Evolutionary conservation across 192 early-diverging fungal genomes (phyloP).

Genomic region (Umbelopsis ramanniana): DNA sequence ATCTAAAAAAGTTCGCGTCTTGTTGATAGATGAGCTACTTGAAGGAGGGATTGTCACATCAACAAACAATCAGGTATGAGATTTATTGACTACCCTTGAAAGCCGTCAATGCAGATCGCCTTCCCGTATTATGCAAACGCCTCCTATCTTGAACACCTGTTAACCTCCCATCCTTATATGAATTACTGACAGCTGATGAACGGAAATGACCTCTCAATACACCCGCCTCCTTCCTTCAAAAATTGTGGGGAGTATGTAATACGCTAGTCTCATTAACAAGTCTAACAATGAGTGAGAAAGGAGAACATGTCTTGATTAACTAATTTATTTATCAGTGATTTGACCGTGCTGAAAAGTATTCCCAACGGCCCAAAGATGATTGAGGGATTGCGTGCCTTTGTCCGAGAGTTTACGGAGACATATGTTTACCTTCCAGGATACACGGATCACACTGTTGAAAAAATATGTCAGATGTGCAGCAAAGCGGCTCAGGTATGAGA

Average conservation of each 20-base stretch:
- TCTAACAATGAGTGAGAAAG: too few relatives aligned
- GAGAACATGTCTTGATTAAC: background rate
- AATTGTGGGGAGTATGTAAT: conserved; percentile 34
- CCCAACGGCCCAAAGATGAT: conserved; percentile 44
- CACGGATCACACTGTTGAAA: conserved; percentile 50
- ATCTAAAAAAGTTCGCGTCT: conserved; percentile 47
- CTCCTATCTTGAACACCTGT: conserved; percentile 22
- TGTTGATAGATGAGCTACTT: conserved; percentile 50
- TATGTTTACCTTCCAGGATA: conserved; percentile 62
- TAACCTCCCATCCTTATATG: conserved; percentile 30
- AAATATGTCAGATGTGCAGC: conserved; percentile 50
- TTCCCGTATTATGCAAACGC: conserved; percentile 23
- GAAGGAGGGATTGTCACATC: conserved; percentile 42
- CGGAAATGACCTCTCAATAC: conserved; percentile 3
- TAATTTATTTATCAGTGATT: conserved; percentile 42
- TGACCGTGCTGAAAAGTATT: conserved; percentile 49
- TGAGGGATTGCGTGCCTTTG: conserved; percentile 42
- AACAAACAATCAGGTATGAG: conserved; percentile 20
- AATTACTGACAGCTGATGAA: conserved; percentile 25
- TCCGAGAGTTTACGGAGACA: conserved; percentile 54
- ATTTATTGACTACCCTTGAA: conserved; percentile 16
- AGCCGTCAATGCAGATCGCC: background rate
- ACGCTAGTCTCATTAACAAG: background rate
- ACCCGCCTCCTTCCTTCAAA: conserved; percentile 23
- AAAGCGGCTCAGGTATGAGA: conserved; percentile 45